Base-by-base conservation (phyloP, 1,284 basidiomycete genomes). In the Microbotryum violaceum region DNA sequence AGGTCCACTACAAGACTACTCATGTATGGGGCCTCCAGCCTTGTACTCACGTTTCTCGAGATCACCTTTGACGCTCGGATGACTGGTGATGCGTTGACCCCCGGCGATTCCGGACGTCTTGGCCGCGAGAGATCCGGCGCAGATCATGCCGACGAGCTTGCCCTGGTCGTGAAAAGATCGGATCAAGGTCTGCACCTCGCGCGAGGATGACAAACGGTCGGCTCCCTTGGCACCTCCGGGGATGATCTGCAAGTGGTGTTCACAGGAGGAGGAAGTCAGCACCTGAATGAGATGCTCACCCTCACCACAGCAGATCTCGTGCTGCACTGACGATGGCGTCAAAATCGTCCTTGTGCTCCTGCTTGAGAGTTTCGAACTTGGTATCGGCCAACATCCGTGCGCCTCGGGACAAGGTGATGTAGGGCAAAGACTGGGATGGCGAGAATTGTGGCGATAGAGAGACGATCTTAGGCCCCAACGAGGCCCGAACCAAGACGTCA, bases 201-300 rank as follows among this genome's bases (percentile, higher is more conserved):
- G 31, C 4, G 29, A n/a, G 29, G 50, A 37, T 3, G 23, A 25
- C 18, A 56, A 45, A 10, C 65, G 50, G 46, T 87, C 82, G 0
- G 89, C 87, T 16, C 90, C 89, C 71, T 85, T 84, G 1, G 84
- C 83, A 2, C 89, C 89, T 4, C 90, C 90, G 0, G 90, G 89
- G 44, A 92, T 82, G 55, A 91, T 61, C 78, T 16, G 90, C 71
- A 0, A 82, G 80, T 18, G 44, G 57, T 55, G 25, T 45, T 12
- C 47, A 42, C 37, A 42, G 16, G 37, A 42, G 37, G 45, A 14
- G 18, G 27, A 16, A 42, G 37, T 42, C 37, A 16, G 37, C 37
- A 42, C 37, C 12, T 18, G 14, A 42, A 42, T 42, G 14, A 42
- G 12, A 16, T 6, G 27, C 47, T 20, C 12, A 27, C 54, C 21